Percentiles rank a stretch among this genome's conserved stretches.
Evolutionary conservation across 371 early-diverging fungal species (phyloP).

Genomic region (Rhizomucor pusillus): DNA sequence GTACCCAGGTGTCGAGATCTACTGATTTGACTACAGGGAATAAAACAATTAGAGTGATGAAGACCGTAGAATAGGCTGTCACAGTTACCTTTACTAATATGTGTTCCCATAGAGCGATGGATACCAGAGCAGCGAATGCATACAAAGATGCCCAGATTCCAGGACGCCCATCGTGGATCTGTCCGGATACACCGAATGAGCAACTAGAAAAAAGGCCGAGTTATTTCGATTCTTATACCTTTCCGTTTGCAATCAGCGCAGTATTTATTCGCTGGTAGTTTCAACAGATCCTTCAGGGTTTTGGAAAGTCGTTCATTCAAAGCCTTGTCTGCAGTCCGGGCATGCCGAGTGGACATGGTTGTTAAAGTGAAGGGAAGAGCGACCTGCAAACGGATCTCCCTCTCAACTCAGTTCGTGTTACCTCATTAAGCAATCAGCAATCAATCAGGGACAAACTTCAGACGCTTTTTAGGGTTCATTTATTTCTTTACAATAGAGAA

Average conservation of each 20-base stretch:
- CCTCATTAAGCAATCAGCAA: too few species aligned
- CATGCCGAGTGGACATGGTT: conserved; percentile 70
- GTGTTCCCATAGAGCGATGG: conserved; percentile 84
- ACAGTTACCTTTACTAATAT: conserved; percentile 76
- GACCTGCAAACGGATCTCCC: neutral
- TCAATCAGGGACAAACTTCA: too few species aligned
- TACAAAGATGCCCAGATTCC: conserved; percentile 84
- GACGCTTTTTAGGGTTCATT: neutral
- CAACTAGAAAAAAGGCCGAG: too few species aligned
- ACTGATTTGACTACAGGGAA: conserved; percentile 72
- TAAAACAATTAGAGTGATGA: neutral
- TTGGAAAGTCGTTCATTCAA: conserved; percentile 69
- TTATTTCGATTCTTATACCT: conserved; percentile 40
- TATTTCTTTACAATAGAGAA: conserved; percentile 58
- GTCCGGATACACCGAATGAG: neutral
- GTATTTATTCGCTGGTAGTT: conserved; percentile 66
- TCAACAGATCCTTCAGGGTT: conserved; percentile 71
- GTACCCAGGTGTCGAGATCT: conserved; percentile 87
- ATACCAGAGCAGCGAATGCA: conserved; percentile 87
- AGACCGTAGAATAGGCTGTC: neutral
- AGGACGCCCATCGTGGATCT: conserved; percentile 91
- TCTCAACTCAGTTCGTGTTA: neutral
- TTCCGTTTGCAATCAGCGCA: conserved; percentile 85
- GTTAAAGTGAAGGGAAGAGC: neutral
- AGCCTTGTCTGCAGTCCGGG: conserved; percentile 72